Evolutionary conservation across 139 green algal species (phyloP).

Genomic region (Chlorella sp.): DNA sequence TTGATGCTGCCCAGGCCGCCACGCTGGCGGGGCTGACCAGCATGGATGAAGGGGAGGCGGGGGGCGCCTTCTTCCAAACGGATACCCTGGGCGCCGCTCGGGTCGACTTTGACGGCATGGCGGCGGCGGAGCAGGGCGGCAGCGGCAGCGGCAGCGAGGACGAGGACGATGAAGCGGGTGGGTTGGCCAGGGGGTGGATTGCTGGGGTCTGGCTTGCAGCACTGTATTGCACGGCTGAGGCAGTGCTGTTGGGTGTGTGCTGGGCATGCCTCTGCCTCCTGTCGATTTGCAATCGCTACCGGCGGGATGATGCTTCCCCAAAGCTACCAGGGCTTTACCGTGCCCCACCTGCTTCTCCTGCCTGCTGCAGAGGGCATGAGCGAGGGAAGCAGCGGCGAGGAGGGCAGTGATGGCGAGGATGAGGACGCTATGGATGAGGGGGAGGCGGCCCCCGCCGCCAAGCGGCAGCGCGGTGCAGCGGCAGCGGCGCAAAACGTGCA

Average conservation of each 20-base stretch:
- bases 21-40: conserved; percentile 80
- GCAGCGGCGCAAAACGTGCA: conserved; percentile 57
- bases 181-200: conserved; percentile 11
- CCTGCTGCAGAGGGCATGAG: conserved; percentile 25
- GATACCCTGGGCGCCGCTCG: conserved; percentile 47
- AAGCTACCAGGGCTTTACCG: too few species aligned
- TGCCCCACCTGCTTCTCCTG: background rate
- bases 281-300: too few species aligned
- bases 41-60: conserved; percentile 43
- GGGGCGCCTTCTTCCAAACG: conserved; percentile 67
- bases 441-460: conserved; percentile 27
- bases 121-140: background rate
- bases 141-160: conserved; percentile 23
- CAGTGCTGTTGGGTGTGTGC: too few species aligned
- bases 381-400: conserved; percentile 12
- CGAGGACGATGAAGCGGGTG: conserved; percentile 32
- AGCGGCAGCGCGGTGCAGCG: conserved; percentile 1
- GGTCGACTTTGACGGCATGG: conserved; percentile 58
- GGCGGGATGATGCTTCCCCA: too few species aligned
- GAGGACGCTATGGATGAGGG: conserved; percentile 57
- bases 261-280: too few species aligned
- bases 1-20: conserved; percentile 67
- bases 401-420: conserved; percentile 42
- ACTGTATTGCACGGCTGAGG: too few species aligned
- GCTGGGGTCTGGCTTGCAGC: too few species aligned